A percentile compares a stretch with the other conserved stretches of the same genome.
Conservation (phyloP, 108 stramenopile genomes). For the Pseudonitzschia multiseries region DNA sequence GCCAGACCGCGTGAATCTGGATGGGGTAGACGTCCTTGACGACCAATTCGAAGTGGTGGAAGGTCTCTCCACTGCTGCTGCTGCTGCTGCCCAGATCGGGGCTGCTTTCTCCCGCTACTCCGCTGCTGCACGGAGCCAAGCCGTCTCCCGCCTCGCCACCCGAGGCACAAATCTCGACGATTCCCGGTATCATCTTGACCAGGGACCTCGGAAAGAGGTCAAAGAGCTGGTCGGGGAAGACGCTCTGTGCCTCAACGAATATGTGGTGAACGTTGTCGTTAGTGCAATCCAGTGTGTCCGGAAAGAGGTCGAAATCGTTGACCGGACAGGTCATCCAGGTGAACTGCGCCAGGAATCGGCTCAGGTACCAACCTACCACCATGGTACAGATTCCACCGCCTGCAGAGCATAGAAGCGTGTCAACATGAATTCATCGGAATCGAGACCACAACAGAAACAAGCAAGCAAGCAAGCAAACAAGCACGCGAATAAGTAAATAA, state of each 20-base stretch:
- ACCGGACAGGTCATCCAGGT: constrained; percentile 92
- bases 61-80: constrained; percentile 49
- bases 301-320: constrained; percentile 71
- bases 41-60: constrained; percentile 78
- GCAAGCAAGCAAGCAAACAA: no score
- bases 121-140: no score
- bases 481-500: neutral
- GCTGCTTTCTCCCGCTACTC: no score
- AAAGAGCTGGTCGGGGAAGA: constrained; percentile 78
- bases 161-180: constrained; percentile 64
- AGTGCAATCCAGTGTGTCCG: constrained; percentile 73
- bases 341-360: constrained; percentile 75
- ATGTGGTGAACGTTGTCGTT: constrained; percentile 50
- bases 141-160: neutral
- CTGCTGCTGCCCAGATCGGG: no score
- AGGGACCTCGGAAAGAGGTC: constrained; percentile 66
- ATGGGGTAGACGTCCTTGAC: constrained; percentile 72
- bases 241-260: constrained; percentile 52
- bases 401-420: neutral
- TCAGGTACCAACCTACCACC: constrained; percentile 86
- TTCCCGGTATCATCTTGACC: constrained; percentile 58
- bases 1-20: constrained; percentile 85
- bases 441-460: no score
- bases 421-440: constrained; percentile 81
- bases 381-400: constrained; percentile 87